Evolutionary conservation across 352 stramenopile species (phyloP), one percentile per base, ranked within the genome.

Genomic region (Phytophthora idaei): DNA sequence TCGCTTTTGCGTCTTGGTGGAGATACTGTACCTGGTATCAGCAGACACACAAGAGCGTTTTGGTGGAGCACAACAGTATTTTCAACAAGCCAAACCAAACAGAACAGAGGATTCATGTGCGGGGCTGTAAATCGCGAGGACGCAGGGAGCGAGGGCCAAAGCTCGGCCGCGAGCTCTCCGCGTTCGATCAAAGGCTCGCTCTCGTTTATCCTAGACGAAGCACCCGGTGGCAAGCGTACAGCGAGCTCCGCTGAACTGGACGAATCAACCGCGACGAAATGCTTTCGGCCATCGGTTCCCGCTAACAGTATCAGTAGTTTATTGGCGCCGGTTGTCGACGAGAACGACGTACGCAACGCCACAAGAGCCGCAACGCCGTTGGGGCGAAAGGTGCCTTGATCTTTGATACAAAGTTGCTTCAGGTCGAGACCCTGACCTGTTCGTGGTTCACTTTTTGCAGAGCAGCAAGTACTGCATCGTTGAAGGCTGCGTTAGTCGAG

Each of bases 381-480:
- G 15, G 29, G 25, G 9, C 46, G 61, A 67, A 74, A 74, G 61
- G 67, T 74, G 51, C 12, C 4, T 42, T n/a, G 36, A n/a, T n/a
- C 12, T 12, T 42, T n/a, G 12, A n/a, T n/a, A n/a, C 36, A 3
- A 42, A n/a, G 1, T 11, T 9, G 36, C 11, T 42, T 48, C 7
- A 21, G 28, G 12, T 45, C n/a, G 21, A 31, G 25, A 9, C 29
- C 10, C 42, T 65, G 29, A 61, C 15, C 2, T 14, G 15, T 64
- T 39, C 32, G 15, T 37, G 8, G 7, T 34, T 25, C 2, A 29
- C 2, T 37, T 17, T 51, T n/a, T 50, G 5, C 27, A 85, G 65
- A 71, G 77, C 17, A 82, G 79, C 61, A 83, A 86, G 54, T 82
- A 76, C 58, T 88, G 79, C 61, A 65, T 76, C 37, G 65, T 86